Percentiles rank a stretch among this genome's conserved stretches.
Conservation (phyloP, 1,284 basidiomycete species). For the Leccinum olivaceoglutinosum region DNA sequence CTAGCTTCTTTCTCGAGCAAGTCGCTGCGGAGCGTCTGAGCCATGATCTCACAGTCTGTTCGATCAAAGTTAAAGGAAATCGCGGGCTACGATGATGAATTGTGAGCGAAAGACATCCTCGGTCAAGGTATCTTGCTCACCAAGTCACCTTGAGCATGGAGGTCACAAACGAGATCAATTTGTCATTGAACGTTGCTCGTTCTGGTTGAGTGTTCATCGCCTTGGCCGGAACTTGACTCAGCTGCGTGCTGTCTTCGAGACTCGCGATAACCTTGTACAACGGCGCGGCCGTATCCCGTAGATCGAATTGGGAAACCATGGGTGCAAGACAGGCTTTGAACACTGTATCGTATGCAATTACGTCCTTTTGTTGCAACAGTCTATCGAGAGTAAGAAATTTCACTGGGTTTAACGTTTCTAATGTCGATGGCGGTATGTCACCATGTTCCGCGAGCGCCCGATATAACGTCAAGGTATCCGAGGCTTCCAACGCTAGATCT, state of each 20-base stretch:
- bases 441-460: slow-evolving; percentile 32
- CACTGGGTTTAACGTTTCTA: slow-evolving; percentile 39
- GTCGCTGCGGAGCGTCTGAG: slow-evolving; percentile 29
- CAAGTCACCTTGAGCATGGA: slow-evolving; percentile 44
- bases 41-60: slow-evolving; percentile 52
- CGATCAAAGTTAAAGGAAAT: slow-evolving; percentile 66
- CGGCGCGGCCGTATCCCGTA: slow-evolving; percentile 31
- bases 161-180: slow-evolving; percentile 54
- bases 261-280: slow-evolving; percentile 36
- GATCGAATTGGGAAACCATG: slow-evolving; percentile 37
- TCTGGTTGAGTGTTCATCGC: slow-evolving; percentile 32
- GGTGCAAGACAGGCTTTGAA: slow-evolving; percentile 42
- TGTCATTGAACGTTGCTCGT: slow-evolving; percentile 29
- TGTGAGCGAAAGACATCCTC: neutral
- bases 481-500: slow-evolving; percentile 57
- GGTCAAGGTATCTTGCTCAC: slow-evolving; percentile 32
- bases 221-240: slow-evolving; percentile 21
- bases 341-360: slow-evolving; percentile 50
- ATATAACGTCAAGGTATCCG: slow-evolving; percentile 51
- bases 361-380: slow-evolving; percentile 51
- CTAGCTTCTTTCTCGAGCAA: slow-evolving; percentile 40
- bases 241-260: slow-evolving; percentile 35
- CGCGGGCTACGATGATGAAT: slow-evolving; percentile 42
- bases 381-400: slow-evolving; percentile 38
- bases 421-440: slow-evolving; percentile 19